phyloP scores from a whole-genome alignment of 2,329 filamentous ascomycete genomes.

The Eutypa lata region DNA sequence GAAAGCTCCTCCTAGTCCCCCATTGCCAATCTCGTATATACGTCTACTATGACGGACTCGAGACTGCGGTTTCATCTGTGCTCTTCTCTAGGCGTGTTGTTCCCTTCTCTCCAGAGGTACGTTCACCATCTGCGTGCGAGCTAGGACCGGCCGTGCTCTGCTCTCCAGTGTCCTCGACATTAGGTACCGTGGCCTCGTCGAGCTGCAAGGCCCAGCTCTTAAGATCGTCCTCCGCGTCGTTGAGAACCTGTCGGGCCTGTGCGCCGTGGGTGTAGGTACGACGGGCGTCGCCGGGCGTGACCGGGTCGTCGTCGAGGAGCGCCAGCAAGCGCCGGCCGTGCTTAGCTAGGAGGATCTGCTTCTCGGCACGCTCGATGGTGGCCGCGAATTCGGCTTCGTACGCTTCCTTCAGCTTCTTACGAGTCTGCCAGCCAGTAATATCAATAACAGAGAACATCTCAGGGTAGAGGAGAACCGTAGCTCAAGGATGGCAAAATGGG shows the following conservation, averaged over 20 bases:
- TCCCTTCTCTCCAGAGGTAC: no score
- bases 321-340: constrained; percentile 83
- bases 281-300: constrained; percentile 80
- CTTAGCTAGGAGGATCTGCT: constrained; percentile 90
- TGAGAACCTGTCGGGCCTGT: constrained; percentile 79
- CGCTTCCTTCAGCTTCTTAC: constrained; percentile 93
- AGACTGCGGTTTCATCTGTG: background rate
- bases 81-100: background rate
- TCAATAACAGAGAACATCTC: background rate
- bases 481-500: constrained; percentile 1
- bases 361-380: constrained; percentile 93
- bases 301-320: constrained; percentile 83
- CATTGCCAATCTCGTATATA: no score
- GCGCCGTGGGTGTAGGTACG: constrained; percentile 62
- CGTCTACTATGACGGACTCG: background rate
- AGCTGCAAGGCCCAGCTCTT: constrained; percentile 63
- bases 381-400: constrained; percentile 86
- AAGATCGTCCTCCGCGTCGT: constrained; percentile 88
- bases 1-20: no score
- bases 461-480: background rate
- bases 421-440: constrained; percentile 56
- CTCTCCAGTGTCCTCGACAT: constrained; percentile 3
- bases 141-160: no score
- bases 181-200: constrained; percentile 23
- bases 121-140: no score